Base-by-base conservation (phyloP, 2,329 filamentous ascomycete species). In the Eutypa lata region DNA sequence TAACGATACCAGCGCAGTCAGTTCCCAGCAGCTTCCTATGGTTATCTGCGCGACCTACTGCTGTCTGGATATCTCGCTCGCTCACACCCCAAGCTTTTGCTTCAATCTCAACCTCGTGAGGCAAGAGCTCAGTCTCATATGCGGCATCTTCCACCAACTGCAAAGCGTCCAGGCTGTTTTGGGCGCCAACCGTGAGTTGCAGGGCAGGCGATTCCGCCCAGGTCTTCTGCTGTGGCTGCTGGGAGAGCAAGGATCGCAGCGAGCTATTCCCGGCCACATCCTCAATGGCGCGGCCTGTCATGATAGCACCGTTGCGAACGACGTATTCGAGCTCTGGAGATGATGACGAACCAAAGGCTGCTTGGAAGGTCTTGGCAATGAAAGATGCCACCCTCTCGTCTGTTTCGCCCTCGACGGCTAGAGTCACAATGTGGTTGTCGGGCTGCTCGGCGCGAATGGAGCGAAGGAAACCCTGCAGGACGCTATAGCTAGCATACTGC, bases 1-100 rank as follows among this genome's bases (percentile, higher is more conserved):
- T 65, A 19, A 74, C 61, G 28, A 68, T 52, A 11, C 68, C 73
- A 45, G 64, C 62, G 52, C 64, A 71, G 47, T 63, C 53, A 2
- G 40, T 35, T 21, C 57, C 59, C 2, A 62, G 47, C 14, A 47
- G 18, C 40, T 22, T 22, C n/a, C n/a, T 38, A 28, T 47, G 51
- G 22, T 53, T 51, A 13, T 55, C 53, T 5, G 55, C 47, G n/a
- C 53, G 55, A 11, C 55, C 55, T 5, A 60, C 48, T 11, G 55
- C 57, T 2, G 56, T 31, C 14, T 49, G 56, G 6, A 60, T 47
- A 33, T 60, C 57, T 7, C 55, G 57, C 40, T 57, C 54, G 33
- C 51, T 60, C 7, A 60, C 26, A n/a, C 53, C 55, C 53, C 55
- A 56, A 5, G 55, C 57, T 42, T 55, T 55, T 6, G 53, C 51